These are phyloP conservation scores for Glycine soja DNA, from an alignment of 306 rosid genomes.

Conservation along the genomic window DNA sequence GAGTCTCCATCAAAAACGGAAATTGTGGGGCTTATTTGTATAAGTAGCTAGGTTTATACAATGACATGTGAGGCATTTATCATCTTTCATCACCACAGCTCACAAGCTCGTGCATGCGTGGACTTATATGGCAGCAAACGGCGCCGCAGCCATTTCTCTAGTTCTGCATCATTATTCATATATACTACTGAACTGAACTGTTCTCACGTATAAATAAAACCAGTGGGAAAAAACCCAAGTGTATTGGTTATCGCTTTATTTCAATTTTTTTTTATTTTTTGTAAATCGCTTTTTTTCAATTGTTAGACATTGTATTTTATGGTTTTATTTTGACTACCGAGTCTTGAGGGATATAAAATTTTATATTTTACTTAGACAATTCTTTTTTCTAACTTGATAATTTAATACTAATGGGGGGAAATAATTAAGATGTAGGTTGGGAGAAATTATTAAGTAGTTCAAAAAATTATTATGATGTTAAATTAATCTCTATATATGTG, in stretches of 20 bases:
- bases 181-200: not conserved
- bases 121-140: conserved; percentile 41
- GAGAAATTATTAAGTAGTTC: too few species aligned
- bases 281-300: too few species aligned
- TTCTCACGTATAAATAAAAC: not conserved
- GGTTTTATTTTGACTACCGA: not conserved
- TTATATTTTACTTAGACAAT: too few species aligned
- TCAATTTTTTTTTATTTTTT: not conserved
- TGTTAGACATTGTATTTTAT: not conserved
- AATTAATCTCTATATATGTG: too few species aligned
- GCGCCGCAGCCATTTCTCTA: conserved; percentile 57
- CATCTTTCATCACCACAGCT: conserved; percentile 38
- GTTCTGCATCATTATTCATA: conserved; percentile 39
- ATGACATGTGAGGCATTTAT: conserved; percentile 50
- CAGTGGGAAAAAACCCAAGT: not conserved
- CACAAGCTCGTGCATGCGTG: conserved; percentile 48
- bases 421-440: too few species aligned
- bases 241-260: not conserved
- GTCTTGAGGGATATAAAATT: not conserved
- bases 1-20: not conserved
- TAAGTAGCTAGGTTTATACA: not conserved
- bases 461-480: too few species aligned
- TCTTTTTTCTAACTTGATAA: not conserved
- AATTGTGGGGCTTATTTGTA: not conserved
- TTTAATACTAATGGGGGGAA: not conserved